Evolutionary conservation across 169 alveolate genomes (phyloP).

Genomic region (Plasmodium vinckei): DNA sequence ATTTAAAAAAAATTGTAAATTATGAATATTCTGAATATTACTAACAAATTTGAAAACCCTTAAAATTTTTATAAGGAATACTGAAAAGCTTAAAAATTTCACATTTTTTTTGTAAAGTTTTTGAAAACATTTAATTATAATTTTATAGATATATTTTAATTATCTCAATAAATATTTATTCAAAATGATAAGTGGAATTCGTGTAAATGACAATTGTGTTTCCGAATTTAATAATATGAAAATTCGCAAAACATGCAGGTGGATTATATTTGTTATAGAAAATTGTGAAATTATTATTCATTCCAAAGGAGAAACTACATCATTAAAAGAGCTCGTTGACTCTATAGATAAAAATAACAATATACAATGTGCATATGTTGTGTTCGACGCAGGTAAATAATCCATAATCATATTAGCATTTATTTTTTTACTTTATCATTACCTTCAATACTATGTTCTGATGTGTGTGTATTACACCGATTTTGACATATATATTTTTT

Average conservation of each 20-base stretch:
- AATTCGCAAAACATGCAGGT: constrained; percentile 80
- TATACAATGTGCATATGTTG: constrained; percentile 86
- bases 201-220: constrained; percentile 83
- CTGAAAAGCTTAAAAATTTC: not conserved
- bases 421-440: not conserved
- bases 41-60: not conserved
- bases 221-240: constrained; percentile 82
- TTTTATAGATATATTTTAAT: constrained; percentile 1
- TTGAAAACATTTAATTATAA: not conserved
- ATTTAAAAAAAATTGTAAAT: constrained; percentile 23
- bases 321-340: constrained; percentile 41
- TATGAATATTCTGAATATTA: constrained; percentile 19
- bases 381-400: constrained; percentile 81
- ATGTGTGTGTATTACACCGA: not conserved
- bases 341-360: constrained; percentile 64
- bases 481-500: too few species aligned
- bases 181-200: constrained; percentile 87
- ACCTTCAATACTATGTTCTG: too few species aligned
- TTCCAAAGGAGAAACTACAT: constrained; percentile 53
- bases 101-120: not conserved
- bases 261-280: constrained; percentile 80
- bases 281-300: constrained; percentile 76
- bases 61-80: not conserved
- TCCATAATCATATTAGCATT: not conserved
- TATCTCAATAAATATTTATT: not conserved